phyloP scores from a whole-genome alignment of 192 early-diverging fungal genomes.

The Backusella australiensis region DNA sequence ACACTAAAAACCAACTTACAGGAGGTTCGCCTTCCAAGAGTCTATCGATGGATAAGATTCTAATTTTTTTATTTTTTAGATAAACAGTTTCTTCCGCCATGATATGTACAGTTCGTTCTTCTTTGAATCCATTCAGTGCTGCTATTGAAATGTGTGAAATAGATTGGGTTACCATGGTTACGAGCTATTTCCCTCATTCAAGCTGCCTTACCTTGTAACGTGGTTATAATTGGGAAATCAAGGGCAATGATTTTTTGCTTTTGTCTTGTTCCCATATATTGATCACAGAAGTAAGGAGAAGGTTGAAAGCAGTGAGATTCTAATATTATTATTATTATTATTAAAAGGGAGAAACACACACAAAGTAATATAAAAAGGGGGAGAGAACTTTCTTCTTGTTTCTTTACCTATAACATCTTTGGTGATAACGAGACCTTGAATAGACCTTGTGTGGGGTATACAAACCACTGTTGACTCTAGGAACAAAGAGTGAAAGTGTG shows the following conservation, averaged over 20 bases:
- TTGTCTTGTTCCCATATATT: conserved; percentile 44
- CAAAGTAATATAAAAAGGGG: not conserved
- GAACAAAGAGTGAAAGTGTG: conserved; percentile 31
- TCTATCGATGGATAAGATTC: conserved; percentile 44
- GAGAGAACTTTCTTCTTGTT: not conserved
- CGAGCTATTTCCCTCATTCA: not conserved
- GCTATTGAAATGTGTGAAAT: not conserved
- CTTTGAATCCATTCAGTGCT: conserved; percentile 31
- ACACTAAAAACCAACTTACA: conserved; percentile 11
- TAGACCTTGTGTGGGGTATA: conserved; percentile 44
- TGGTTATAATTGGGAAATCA: conserved; percentile 42
- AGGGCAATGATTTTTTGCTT: conserved; percentile 51
- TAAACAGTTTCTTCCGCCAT: conserved; percentile 50
- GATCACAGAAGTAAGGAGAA: conserved; percentile 53
- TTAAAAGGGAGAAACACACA: not conserved
- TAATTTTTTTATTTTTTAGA: conserved; percentile 41
- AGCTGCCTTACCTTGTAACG: conserved; percentile 40
- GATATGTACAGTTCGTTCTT: conserved; percentile 44
- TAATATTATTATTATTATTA: conserved; percentile 19
- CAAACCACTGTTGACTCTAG: conserved; percentile 43
- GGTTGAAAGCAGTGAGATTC: conserved; percentile 51
- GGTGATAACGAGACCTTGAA: conserved; percentile 42
- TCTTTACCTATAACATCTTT: conserved; percentile 46
- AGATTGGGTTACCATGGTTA: not conserved
- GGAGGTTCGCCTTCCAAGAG: conserved; percentile 50